phyloP scores from a whole-genome alignment of 2,329 filamentous ascomycete genomes.

The Colletotrichum sp. region DNA sequence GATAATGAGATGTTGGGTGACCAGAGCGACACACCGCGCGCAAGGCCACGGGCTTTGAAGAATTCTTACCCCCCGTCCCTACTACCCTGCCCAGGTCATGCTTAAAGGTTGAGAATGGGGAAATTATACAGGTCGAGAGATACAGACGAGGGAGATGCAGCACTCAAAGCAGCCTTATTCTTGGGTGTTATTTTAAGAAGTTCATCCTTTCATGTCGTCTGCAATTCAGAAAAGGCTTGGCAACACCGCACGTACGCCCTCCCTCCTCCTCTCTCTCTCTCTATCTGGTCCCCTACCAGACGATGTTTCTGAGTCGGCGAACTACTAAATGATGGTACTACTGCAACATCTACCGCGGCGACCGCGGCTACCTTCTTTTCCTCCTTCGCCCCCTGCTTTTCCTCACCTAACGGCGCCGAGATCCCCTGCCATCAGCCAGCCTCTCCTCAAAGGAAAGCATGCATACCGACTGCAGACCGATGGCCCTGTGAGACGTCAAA shows the following conservation, averaged over 20 bases:
- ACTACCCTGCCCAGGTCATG: neutral
- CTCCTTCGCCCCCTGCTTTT: neutral
- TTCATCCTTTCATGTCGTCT: slow-evolving; percentile 4
- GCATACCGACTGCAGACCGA: slow-evolving; percentile 12
- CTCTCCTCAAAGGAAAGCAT: slow-evolving; percentile 13
- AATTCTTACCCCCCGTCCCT: neutral
- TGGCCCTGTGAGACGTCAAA: neutral
- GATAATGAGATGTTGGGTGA: neutral
- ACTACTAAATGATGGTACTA: neutral
- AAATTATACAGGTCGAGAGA: neutral
- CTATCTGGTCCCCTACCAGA: neutral
- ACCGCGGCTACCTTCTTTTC: neutral
- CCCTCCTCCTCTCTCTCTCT: neutral
- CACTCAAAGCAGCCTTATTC: slow-evolving; percentile 6
- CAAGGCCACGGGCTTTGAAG: slow-evolving; percentile 1
- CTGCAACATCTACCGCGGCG: slow-evolving; percentile 1
- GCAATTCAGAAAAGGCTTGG: neutral
- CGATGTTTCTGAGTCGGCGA: neutral
- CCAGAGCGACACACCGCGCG: neutral
- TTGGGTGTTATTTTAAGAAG: slow-evolving; percentile 8
- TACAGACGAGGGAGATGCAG: neutral
- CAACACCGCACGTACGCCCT: neutral
- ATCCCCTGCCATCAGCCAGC: neutral
- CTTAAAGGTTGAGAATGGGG: neutral
- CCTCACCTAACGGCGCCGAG: neutral